A percentile compares a stretch with the other conserved stretches of the same genome.
Conservation (phyloP, 768 basidiomycete genomes). For the Mycena maculata region DNA sequence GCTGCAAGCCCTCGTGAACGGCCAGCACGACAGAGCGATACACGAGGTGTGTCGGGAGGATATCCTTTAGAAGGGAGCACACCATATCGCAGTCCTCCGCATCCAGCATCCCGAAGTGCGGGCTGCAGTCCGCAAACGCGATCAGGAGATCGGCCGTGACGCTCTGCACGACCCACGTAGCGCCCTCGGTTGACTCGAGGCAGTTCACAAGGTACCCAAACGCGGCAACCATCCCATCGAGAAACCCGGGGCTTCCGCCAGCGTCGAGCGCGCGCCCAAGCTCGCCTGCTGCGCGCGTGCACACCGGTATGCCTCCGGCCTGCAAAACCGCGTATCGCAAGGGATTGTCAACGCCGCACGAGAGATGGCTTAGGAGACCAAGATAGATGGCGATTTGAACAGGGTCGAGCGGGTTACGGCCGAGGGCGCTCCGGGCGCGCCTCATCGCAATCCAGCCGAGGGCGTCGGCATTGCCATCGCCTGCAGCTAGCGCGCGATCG, state of each 20-base stretch:
- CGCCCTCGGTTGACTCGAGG: conserved; percentile 51
- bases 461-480: conserved; percentile 42
- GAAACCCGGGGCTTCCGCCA: conserved; percentile 31
- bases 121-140: conserved; percentile 45
- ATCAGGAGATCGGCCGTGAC: conserved; percentile 46
- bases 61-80: conserved; percentile 38
- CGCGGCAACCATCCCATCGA: conserved; percentile 42
- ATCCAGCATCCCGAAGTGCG: conserved; percentile 40
- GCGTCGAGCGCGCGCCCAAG: conserved; percentile 39
- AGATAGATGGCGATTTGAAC: conserved; percentile 39
- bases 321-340: conserved; percentile 48
- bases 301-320: conserved; percentile 43
- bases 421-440: conserved; percentile 41
- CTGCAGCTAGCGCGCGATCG: conserved; percentile 44
- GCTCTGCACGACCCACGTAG: conserved; percentile 49
- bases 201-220: conserved; percentile 50
- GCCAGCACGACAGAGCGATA: conserved; percentile 51
- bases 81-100: conserved; percentile 48
- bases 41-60: conserved; percentile 50
- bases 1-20: conserved; percentile 43
- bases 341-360: conserved; percentile 40
- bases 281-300: conserved; percentile 46
- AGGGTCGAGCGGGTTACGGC: conserved; percentile 33
- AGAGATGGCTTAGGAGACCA: conserved; percentile 48
- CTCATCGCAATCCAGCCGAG: conserved; percentile 45